Evolutionary conservation across 1,139 yeast species (phyloP).

Genomic region (Geotrichum bryndzae): DNA sequence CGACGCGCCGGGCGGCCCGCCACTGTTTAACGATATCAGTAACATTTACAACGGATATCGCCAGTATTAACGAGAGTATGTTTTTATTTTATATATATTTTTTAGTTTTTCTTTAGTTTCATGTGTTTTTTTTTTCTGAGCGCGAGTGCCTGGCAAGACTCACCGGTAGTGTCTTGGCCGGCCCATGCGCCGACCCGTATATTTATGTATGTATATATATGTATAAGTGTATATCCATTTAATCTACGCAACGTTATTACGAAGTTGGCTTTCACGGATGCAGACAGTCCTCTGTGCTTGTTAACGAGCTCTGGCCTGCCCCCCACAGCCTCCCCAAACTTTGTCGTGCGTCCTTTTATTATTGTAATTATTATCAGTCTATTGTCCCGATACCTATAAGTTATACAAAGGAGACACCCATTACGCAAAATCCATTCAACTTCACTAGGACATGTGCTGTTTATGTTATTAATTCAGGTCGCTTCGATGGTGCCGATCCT

Average conservation of each 20-base stretch:
- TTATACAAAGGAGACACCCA: too few species aligned
- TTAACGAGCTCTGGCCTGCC: too few species aligned
- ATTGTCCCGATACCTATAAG: too few species aligned
- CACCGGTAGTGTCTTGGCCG: neutral
- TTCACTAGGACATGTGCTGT: too few species aligned
- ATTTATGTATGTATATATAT: neutral
- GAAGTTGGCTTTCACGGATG: neutral
- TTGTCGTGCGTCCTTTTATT: too few species aligned
- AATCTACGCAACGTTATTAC: neutral
- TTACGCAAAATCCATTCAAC: too few species aligned
- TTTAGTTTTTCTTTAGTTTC: neutral
- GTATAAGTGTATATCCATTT: neutral
- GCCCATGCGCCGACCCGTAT: neutral
- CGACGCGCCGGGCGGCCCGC: conserved; percentile 1
- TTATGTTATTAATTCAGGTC: too few species aligned
- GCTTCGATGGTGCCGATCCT: too few species aligned
- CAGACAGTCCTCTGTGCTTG: neutral
- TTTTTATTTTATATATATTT: neutral
- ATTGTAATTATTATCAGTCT: too few species aligned
- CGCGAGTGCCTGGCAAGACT: neutral
- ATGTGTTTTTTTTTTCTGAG: neutral
- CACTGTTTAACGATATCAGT: conserved; percentile 22
- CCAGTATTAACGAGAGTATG: conserved; percentile 19
- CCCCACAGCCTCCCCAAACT: too few species aligned
- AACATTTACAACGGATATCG: conserved; percentile 25